Base-by-base conservation (phyloP, 495 filamentous ascomycete genomes). In the Letharia lupina region DNA sequence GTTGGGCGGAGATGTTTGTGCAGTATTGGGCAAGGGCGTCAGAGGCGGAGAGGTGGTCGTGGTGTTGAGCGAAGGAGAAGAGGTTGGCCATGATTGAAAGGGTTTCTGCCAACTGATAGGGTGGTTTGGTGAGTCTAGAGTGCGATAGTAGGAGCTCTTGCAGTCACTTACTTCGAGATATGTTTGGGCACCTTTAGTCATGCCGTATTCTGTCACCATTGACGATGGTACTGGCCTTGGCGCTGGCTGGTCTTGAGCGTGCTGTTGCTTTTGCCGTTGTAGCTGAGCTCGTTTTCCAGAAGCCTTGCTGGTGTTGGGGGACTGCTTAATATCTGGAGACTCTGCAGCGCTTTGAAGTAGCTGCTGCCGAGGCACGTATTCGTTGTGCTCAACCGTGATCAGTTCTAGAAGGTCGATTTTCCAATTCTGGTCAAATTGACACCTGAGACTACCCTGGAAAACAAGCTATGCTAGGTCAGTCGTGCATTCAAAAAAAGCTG, bases 331-430 rank as follows among this genome's bases (percentile, higher is more conserved):
- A 63, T 90, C 87, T 39, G 82, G 75, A 3, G 81, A 79, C 54
- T 89, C 79, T 41, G 77, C 63, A 58, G 65, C 66, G 2, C 75
- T 71, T 59, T 78, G 76, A 10, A 66, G 5, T 60, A 84, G 66
- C 60, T 80, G 72, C 33, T 75, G 81, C 31, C 86, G 80, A 15
- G 87, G 86, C 56, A 90, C 77, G 68, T 84, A 91, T 74, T 92
- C 89, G 45, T 86, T 86, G 66, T 90, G 85, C 42, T 76, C 78
- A 28, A 75, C 79, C 0, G 85, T 84, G n/a, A 78, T 73, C 52
- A 91, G 84, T 66, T 92, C 87, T 18, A 92, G 81, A 66, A 89
- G 75, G 60, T 91, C 89, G 47, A 92, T 80, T 70, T 87, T 90
- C 67, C 86, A 83, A n/a, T 87, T 79, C 35, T 73, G 76, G 67